Evolutionary conservation across 768 basidiomycete species (phyloP).

Genomic region (Xerocomellus chrysenteron): DNA sequence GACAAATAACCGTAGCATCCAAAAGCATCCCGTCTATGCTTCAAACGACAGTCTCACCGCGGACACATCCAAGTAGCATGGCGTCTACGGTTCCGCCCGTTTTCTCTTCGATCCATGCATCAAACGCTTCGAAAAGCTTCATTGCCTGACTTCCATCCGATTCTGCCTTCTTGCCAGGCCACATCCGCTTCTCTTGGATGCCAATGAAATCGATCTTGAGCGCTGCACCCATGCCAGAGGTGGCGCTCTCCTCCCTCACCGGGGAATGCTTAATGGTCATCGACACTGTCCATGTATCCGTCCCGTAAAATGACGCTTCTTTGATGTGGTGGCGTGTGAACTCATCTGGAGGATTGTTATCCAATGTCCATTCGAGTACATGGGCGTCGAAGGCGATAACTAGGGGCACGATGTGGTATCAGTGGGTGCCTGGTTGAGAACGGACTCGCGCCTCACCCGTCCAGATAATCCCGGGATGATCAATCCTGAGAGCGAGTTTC

Average conservation of each 20-base stretch:
- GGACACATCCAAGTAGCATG: constrained; percentile 67
- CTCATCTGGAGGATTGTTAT: constrained; percentile 74
- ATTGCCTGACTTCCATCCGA: constrained; percentile 58
- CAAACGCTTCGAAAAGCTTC: constrained; percentile 70
- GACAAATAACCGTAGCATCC: not conserved
- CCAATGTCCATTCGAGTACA: constrained; percentile 81
- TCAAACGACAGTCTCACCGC: constrained; percentile 51
- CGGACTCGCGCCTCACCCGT: constrained; percentile 49
- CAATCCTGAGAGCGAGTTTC: constrained; percentile 63
- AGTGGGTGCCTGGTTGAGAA: not conserved
- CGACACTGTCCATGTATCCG: constrained; percentile 69
- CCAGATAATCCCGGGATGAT: constrained; percentile 86
- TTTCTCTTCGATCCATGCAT: constrained; percentile 68
- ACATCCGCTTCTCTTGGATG: constrained; percentile 81
- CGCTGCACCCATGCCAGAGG: not conserved
- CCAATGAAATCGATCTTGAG: constrained; percentile 76
- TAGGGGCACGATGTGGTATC: constrained; percentile 18
- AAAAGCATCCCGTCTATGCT: not conserved
- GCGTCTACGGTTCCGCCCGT: constrained; percentile 67
- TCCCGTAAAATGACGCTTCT: constrained; percentile 84
- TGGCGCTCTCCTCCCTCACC: not conserved
- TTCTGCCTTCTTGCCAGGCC: constrained; percentile 65
- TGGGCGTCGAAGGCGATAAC: constrained; percentile 92
- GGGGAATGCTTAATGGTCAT: constrained; percentile 60
- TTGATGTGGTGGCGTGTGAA: constrained; percentile 85